Base-by-base conservation (phyloP, 768 basidiomycete species). In the Udeniomyces megalosporus region DNA sequence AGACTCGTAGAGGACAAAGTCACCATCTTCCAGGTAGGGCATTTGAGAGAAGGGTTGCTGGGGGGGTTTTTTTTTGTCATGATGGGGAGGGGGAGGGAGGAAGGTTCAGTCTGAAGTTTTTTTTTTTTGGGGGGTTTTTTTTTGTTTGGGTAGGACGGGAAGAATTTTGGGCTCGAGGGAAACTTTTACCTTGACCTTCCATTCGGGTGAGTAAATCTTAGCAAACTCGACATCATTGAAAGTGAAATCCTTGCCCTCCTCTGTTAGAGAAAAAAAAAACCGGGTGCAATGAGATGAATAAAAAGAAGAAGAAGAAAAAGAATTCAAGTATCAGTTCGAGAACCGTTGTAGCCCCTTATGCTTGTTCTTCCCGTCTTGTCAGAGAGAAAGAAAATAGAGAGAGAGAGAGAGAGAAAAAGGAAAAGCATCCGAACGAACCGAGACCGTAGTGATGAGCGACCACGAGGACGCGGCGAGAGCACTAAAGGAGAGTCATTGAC, bases 41-140 rank as follows among this genome's bases (percentile, higher is more conserved):
- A 83, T 75, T 67, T 81, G 79, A 22, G 81, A 81, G 67, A 84
- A 84, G 0, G 85, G 85, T 67, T 87, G 83, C n/a, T n/a, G n/a
- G n/a, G n/a, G n/a, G n/a, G n/a, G n/a, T n/a, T n/a, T n/a, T n/a
- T n/a, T 11, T n/a, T n/a, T n/a, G n/a, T n/a, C n/a, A n/a, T n/a
- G n/a, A n/a, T n/a, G n/a, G n/a, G n/a, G n/a, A n/a, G n/a, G n/a
- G n/a, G n/a, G n/a, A n/a, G n/a, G n/a, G n/a, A n/a, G n/a, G n/a
- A n/a, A n/a, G n/a, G n/a, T n/a, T n/a, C n/a, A n/a, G n/a, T n/a
- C n/a, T n/a, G n/a, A n/a, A n/a, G n/a, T n/a, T n/a, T n/a, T n/a
- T n/a, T n/a, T n/a, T n/a, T n/a, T n/a, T n/a, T n/a, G n/a, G n/a
- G n/a, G n/a, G n/a, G n/a, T n/a, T n/a, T n/a, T n/a, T n/a, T n/a